These are phyloP conservation scores for Sphagnum fallax DNA, from an alignment of 228 moss, liverwort and hornwort species.

Conservation along the genomic window DNA sequence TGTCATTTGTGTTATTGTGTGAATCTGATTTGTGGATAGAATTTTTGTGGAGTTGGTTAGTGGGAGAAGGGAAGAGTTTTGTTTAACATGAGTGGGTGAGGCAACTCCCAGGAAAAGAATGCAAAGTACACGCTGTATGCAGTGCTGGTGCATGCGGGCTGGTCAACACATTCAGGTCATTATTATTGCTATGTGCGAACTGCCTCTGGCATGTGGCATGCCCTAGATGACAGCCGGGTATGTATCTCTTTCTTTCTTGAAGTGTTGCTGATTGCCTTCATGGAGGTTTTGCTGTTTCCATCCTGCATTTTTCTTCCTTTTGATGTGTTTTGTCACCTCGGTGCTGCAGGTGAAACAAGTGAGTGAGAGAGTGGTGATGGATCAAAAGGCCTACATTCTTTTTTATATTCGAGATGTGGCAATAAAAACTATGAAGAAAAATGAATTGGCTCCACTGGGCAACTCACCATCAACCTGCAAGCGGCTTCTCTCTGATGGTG, in stretches of 20 bases:
- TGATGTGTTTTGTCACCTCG: not conserved
- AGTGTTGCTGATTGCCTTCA: not conserved
- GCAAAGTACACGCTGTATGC: constrained; percentile 40
- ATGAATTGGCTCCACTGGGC: not conserved
- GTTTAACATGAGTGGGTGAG: constrained; percentile 1
- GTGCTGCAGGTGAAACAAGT: constrained; percentile 39
- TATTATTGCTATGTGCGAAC: constrained; percentile 51
- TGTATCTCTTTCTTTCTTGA: not conserved
- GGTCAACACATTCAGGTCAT: constrained; percentile 54
- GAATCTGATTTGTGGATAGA: no score
- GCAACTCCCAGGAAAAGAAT: constrained; percentile 23
- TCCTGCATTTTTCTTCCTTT: not conserved
- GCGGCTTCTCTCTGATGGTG: constrained; percentile 45
- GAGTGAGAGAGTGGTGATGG: constrained; percentile 35
- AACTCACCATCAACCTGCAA: constrained; percentile 38
- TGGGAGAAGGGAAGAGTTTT: no score
- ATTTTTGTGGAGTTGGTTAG: no score
- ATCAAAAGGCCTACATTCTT: constrained; percentile 54
- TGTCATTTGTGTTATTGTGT: no score
- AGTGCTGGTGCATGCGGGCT: constrained; percentile 44
- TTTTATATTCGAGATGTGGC: constrained; percentile 29
- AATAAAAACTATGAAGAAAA: no score
- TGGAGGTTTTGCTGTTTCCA: not conserved
- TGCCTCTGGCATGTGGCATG: constrained; percentile 50
- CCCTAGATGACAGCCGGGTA: constrained; percentile 59